Evolutionary conservation across 225 moss, liverwort and hornwort genomes (phyloP).

Genomic region (Polytrichum formosum): DNA sequence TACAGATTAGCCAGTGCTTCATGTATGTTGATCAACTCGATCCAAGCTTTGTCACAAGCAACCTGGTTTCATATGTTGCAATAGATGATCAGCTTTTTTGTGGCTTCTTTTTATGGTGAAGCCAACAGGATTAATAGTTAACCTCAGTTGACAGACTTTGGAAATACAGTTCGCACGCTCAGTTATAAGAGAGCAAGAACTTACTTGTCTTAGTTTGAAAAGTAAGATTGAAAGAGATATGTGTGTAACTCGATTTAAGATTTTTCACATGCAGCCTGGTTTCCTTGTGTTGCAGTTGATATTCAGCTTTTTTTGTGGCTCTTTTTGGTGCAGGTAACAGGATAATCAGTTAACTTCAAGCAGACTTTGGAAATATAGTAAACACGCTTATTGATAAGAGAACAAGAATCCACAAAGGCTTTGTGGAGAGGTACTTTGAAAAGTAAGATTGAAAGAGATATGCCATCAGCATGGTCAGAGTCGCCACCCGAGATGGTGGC

Average conservation of each 20-base stretch:
- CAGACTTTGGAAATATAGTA: background rate
- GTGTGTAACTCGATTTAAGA: conserved; percentile 3
- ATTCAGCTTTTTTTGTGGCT: too few relatives aligned
- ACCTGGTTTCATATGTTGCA: too few relatives aligned
- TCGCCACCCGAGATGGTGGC: conserved; percentile 99
- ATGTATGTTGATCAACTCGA: too few relatives aligned
- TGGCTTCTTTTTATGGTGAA: background rate
- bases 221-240: conserved; percentile 51
- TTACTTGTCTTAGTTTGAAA: background rate
- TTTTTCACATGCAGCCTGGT: too few relatives aligned
- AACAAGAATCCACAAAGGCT: background rate
- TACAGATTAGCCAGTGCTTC: too few relatives aligned
- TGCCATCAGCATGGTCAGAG: conserved; percentile 99
- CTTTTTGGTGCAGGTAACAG: background rate
- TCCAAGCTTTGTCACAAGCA: too few relatives aligned
- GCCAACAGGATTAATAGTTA: background rate
- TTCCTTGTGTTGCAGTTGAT: too few relatives aligned
- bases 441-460: conserved; percentile 49
- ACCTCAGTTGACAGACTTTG: background rate
- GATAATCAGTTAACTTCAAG: background rate
- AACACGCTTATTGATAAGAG: background rate
- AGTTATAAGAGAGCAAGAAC: background rate
- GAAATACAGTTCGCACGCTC: background rate
- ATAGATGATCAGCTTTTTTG: too few relatives aligned
- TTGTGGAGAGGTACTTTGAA: background rate